These are phyloP conservation scores for Arthrinium phaeospermum DNA, from an alignment of 2,329 filamentous ascomycete genomes.

Conservation along the genomic window DNA sequence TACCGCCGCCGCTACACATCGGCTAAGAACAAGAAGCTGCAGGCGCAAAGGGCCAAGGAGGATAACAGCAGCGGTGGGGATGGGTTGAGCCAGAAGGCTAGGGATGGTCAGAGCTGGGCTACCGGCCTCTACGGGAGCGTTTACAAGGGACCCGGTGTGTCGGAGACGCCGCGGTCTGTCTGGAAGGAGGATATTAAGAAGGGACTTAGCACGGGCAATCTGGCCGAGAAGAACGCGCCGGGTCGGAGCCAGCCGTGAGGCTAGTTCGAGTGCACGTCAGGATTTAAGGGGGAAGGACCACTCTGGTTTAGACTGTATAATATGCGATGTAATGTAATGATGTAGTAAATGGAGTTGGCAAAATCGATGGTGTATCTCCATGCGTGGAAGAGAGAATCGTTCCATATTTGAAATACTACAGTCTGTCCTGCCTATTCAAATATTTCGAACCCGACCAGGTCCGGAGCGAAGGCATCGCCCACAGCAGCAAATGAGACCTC, in stretches of 20 bases:
- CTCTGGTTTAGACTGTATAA: background rate
- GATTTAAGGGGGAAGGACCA: background rate
- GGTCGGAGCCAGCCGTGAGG: constrained; percentile 42
- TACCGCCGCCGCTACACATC: constrained; percentile 49
- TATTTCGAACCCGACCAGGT: constrained; percentile 50
- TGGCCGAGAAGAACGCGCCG: constrained; percentile 39
- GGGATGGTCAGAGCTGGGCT: constrained; percentile 60
- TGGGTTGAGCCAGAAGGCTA: constrained; percentile 41
- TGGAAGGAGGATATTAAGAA: constrained; percentile 50
- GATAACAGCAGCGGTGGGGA: too few relatives aligned
- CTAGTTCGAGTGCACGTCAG: background rate
- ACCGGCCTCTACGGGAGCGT: constrained; percentile 63
- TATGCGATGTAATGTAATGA: background rate
- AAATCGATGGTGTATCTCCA: too few relatives aligned
- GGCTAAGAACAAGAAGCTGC: constrained; percentile 22
- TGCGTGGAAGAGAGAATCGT: background rate
- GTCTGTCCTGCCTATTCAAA: constrained; percentile 30
- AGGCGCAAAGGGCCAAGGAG: background rate
- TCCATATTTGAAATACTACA: background rate
- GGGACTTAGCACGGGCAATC: constrained; percentile 42
- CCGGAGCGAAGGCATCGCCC: constrained; percentile 42
- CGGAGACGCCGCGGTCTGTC: constrained; percentile 55
- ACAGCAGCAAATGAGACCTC: constrained; percentile 42
- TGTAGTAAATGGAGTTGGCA: background rate
- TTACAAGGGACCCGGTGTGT: constrained; percentile 64